Evolutionary conservation across 345 rosid genomes (phyloP).

Genomic region (Dipteronia dyeriana): DNA sequence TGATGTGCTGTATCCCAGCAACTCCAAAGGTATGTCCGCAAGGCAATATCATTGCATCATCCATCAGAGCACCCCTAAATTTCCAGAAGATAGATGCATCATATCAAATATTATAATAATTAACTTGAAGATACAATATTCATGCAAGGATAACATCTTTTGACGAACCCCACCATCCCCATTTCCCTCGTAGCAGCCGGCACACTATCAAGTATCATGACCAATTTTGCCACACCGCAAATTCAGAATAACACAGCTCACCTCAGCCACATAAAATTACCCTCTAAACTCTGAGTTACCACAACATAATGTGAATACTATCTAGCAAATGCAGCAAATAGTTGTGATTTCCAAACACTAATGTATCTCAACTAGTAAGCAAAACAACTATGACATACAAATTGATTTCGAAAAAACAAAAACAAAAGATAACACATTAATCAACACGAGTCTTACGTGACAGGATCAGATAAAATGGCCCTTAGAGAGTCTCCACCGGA

Average conservation of each 20-base stretch:
- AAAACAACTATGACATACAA: background rate
- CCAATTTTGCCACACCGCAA: background rate
- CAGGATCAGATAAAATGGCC: constrained; percentile 74
- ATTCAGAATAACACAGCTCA: background rate
- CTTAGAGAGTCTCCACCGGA: constrained; percentile 67
- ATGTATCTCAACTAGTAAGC: background rate
- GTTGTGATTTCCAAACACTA: too few species aligned
- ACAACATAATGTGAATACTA: background rate
- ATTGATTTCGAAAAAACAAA: constrained; percentile 1
- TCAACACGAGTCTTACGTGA: constrained; percentile 53
- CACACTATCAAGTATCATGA: background rate
- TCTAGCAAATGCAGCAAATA: too few species aligned
- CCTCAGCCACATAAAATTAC: background rate
- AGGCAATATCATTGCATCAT: constrained; percentile 85
- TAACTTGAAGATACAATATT: constrained; percentile 13
- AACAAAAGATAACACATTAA: background rate
- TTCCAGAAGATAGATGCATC: constrained; percentile 23
- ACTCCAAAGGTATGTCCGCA: constrained; percentile 94
- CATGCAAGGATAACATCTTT: background rate
- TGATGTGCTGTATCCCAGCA: constrained; percentile 62
- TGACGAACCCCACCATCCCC: background rate
- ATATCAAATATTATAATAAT: background rate
- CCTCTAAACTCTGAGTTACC: background rate
- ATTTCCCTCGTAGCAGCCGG: background rate
- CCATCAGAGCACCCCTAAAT: constrained; percentile 78